Evolutionary conservation across 2,329 filamentous ascomycete species (phyloP).

Genomic region (Pseudogymnoascus sp.): DNA sequence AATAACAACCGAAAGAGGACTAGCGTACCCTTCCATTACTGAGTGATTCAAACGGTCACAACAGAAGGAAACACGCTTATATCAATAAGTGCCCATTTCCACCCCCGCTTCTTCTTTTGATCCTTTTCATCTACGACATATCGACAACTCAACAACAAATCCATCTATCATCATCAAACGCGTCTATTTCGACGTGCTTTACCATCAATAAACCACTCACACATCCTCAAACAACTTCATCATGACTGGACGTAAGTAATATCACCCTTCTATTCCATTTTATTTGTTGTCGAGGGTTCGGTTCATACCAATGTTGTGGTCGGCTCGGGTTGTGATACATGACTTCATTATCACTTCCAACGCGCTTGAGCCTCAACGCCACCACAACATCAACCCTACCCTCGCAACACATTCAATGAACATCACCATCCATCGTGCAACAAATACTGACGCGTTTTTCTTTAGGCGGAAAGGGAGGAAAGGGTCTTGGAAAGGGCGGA

Average conservation of each 20-base stretch:
- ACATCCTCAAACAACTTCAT: conserved; percentile 35
- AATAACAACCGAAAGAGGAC: conserved; percentile 18
- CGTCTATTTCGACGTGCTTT: conserved; percentile 27
- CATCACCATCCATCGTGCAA: conserved; percentile 11
- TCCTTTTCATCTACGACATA: conserved; percentile 18
- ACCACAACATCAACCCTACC: conserved; percentile 17
- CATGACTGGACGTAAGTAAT: conserved; percentile 67
- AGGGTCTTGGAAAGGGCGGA: conserved; percentile 96
- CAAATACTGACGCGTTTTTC: conserved; percentile 39
- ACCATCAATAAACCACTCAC: conserved; percentile 30
- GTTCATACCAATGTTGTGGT: conserved; percentile 18
- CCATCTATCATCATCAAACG: conserved; percentile 25
- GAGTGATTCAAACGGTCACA: conserved; percentile 15
- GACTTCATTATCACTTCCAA: conserved; percentile 13
- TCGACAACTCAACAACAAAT: conserved; percentile 18
- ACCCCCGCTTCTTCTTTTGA: conserved; percentile 20
- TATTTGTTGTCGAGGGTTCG: conserved; percentile 14
- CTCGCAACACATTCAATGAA: conserved; percentile 16
- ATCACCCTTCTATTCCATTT: conserved; percentile 17
- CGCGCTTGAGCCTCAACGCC: conserved; percentile 16
- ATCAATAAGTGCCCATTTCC: conserved; percentile 17
- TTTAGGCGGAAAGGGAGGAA: conserved; percentile 86
- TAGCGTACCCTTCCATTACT: conserved; percentile 19
- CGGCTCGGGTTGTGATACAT: conserved; percentile 17
- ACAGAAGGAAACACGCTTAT: conserved; percentile 18